A percentile compares a stretch with the other conserved stretches of the same genome.
These are phyloP conservation scores for Cryphonectria japonica DNA, from an alignment of 2,329 filamentous ascomycete species.

Conservation along the genomic window DNA sequence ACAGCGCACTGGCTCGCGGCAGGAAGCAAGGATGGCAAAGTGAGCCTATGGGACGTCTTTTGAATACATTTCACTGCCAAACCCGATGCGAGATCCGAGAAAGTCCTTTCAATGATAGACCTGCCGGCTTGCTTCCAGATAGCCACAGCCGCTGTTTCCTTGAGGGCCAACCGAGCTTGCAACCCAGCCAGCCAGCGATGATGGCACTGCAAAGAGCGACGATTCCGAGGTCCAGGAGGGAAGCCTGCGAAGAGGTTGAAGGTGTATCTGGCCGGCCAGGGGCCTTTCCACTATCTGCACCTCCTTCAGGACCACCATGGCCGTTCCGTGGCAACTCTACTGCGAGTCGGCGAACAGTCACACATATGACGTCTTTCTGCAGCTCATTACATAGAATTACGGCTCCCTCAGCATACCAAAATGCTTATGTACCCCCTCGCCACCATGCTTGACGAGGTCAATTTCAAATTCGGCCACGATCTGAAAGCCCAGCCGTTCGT, in stretches of 20 bases:
- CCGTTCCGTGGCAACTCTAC: background rate
- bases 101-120: background rate
- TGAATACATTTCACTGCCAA: slow-evolving; percentile 42
- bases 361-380: background rate
- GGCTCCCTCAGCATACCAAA: slow-evolving; percentile 21
- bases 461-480: slow-evolving; percentile 15
- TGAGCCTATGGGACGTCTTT: slow-evolving; percentile 95
- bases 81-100: background rate
- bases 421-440: slow-evolving; percentile 10
- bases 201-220: background rate
- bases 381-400: background rate
- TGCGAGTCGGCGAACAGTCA: background rate
- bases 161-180: background rate
- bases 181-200: background rate
- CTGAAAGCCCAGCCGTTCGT: slow-evolving; percentile 20
- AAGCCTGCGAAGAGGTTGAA: background rate
- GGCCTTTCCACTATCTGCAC: background rate
- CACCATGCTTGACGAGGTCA: slow-evolving; percentile 10
- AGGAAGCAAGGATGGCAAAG: slow-evolving; percentile 92
- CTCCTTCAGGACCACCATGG: background rate
- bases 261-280: too few species aligned
- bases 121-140: background rate
- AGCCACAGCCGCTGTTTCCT: background rate
- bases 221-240: background rate
- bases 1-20: slow-evolving; percentile 85